Conservation (phyloP, 1,284 basidiomycete species). For the Irpex rosettiformis region DNA sequence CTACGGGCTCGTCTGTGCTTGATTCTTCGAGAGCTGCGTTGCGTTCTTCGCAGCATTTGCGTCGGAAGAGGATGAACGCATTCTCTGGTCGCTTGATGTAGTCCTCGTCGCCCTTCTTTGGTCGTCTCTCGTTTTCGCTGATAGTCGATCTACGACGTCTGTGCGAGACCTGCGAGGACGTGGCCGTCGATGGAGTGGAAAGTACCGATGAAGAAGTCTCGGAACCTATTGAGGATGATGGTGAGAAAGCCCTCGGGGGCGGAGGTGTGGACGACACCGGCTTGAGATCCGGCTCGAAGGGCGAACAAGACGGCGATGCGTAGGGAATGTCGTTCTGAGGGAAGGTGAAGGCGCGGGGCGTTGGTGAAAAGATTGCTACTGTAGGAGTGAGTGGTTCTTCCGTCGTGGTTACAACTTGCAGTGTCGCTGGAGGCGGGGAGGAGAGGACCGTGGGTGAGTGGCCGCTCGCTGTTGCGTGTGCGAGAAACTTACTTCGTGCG, state of each 20-base stretch:
- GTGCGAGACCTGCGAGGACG: slow-evolving; percentile 36
- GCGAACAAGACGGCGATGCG: slow-evolving; percentile 59
- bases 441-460: slow-evolving; percentile 25
- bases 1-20: slow-evolving; percentile 27
- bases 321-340: slow-evolving; percentile 63
- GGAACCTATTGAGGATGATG: slow-evolving; percentile 48
- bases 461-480: slow-evolving; percentile 15
- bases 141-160: slow-evolving; percentile 60
- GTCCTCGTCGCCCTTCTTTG: slow-evolving; percentile 74
- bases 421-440: slow-evolving; percentile 39
- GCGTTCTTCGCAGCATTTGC: slow-evolving; percentile 70
- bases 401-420: slow-evolving; percentile 70
- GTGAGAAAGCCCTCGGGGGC: slow-evolving; percentile 35
- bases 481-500: slow-evolving; percentile 52
- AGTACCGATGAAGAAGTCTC: slow-evolving; percentile 35
- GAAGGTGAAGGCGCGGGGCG: slow-evolving; percentile 74
- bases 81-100: slow-evolving; percentile 80
- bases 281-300: slow-evolving; percentile 66
- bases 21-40: slow-evolving; percentile 42
- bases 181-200: slow-evolving; percentile 30
- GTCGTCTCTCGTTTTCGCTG: slow-evolving; percentile 60
- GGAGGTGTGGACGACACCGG: slow-evolving; percentile 46
- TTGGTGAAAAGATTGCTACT: slow-evolving; percentile 66
- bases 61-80: slow-evolving; percentile 77
- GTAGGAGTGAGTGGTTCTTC: slow-evolving; percentile 56